Evolutionary conservation across 2,329 filamentous ascomycete genomes (phyloP).

Genomic region (Paracoccidioides brasiliensis): DNA sequence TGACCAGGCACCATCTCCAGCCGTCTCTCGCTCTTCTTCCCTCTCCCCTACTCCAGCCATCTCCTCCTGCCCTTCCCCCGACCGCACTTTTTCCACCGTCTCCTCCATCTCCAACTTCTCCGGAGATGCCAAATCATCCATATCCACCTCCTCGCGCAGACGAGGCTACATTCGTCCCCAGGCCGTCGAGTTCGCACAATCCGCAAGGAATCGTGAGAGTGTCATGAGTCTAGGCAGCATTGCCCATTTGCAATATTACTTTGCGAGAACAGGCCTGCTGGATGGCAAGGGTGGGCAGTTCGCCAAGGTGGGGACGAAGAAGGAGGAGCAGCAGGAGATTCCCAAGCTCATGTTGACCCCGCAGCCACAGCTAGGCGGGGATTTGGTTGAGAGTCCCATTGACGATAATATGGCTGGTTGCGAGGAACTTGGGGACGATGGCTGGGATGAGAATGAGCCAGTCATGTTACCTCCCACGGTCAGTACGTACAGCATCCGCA

Average conservation of each 20-base stretch:
- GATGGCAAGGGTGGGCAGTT: constrained; percentile 87
- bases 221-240: constrained; percentile 95
- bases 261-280: constrained; percentile 81
- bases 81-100: constrained; percentile 34
- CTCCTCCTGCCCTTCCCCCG: constrained; percentile 32
- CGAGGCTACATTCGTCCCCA: constrained; percentile 81
- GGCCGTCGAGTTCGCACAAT: constrained; percentile 78
- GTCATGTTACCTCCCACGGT: constrained; percentile 91
- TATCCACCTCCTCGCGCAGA: constrained; percentile 38
- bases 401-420: constrained; percentile 20
- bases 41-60: constrained; percentile 31
- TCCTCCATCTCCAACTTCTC: constrained; percentile 35
- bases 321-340: constrained; percentile 22
- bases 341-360: constrained; percentile 29
- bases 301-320: constrained; percentile 51
- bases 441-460: constrained; percentile 45
- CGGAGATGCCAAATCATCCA: constrained; percentile 30
- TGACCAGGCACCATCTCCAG: constrained; percentile 2
- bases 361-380: constrained; percentile 27
- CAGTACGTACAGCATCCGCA: constrained; percentile 83
- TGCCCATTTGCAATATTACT: constrained; percentile 95
- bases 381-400: constrained; percentile 41
- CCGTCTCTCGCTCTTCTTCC: constrained; percentile 26
- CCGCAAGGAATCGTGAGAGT: constrained; percentile 79
- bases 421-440: constrained; percentile 34